Conservation (phyloP, 1,284 basidiomycete species). For the Melanopsichium pennsylvanicum region DNA sequence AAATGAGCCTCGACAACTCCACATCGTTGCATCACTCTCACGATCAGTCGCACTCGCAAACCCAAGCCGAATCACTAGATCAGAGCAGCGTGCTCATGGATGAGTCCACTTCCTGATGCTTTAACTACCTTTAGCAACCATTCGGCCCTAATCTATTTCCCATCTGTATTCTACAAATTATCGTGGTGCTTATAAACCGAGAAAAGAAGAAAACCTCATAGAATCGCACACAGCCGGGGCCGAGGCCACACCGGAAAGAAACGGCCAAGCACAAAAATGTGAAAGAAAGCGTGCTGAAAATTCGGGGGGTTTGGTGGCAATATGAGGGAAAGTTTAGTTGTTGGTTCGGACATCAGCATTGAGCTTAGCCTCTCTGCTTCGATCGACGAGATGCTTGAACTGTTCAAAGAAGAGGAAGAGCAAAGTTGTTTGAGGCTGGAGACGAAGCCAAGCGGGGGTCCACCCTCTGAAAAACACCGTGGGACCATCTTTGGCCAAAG, state of each 20-base stretch:
- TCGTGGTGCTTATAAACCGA: too few species aligned
- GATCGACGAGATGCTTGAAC: constrained; percentile 56
- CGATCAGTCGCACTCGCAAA: neutral
- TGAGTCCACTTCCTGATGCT: constrained; percentile 22
- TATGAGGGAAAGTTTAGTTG: constrained; percentile 11
- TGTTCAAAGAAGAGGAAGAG: constrained; percentile 62
- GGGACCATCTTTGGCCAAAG: constrained; percentile 66
- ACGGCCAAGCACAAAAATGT: too few species aligned
- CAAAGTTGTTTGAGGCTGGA: constrained; percentile 63
- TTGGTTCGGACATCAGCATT: constrained; percentile 10
- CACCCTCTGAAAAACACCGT: constrained; percentile 71
- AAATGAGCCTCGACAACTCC: constrained; percentile 41
- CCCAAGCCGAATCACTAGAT: constrained; percentile 1
- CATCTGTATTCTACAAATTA: too few species aligned
- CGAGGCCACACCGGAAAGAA: too few species aligned
- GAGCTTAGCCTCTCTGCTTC: constrained; percentile 8
- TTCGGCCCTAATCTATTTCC: too few species aligned
- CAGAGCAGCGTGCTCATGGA: constrained; percentile 37
- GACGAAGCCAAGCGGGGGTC: constrained; percentile 69
- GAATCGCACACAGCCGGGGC: too few species aligned
- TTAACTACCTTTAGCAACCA: neutral
- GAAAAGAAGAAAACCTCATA: too few species aligned
- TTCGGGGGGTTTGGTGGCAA: too few species aligned
- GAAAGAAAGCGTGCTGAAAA: too few species aligned
- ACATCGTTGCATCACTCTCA: too few species aligned